Evolutionary conservation across 768 basidiomycete species (phyloP).

Genomic region (Mycena galopus): DNA sequence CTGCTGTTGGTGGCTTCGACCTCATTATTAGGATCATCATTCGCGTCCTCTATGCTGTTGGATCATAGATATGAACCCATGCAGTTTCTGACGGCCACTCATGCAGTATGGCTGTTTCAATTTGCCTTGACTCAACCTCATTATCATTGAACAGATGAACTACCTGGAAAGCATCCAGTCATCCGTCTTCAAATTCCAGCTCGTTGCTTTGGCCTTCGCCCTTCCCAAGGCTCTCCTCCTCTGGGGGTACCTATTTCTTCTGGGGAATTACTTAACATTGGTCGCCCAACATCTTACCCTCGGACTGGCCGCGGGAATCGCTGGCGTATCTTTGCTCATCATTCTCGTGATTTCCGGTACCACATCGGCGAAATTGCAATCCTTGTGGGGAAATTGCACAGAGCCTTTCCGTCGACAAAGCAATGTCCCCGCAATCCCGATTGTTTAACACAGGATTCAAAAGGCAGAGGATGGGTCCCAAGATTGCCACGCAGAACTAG

Average conservation of each 20-base stretch:
- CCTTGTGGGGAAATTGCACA: background rate
- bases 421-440: background rate
- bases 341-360: slow-evolving; percentile 5
- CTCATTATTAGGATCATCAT: slow-evolving; percentile 47
- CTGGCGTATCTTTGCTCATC: background rate
- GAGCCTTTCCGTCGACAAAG: background rate
- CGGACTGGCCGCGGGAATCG: background rate
- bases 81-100: slow-evolving; percentile 48
- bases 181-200: slow-evolving; percentile 57
- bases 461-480: no score
- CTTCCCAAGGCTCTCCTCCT: slow-evolving; percentile 66
- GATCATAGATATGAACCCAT: slow-evolving; percentile 54
- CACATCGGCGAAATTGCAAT: background rate
- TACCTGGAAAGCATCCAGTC: slow-evolving; percentile 54
- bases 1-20: slow-evolving; percentile 48
- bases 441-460: background rate
- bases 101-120: slow-evolving; percentile 53
- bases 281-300: background rate
- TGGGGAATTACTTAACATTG: slow-evolving; percentile 18
- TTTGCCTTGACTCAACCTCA: background rate
- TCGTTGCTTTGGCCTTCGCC: slow-evolving; percentile 62
- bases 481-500: no score
- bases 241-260: slow-evolving; percentile 57
- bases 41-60: slow-evolving; percentile 50
- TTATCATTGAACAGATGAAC: slow-evolving; percentile 42